phyloP scores from a whole-genome alignment of 805 yeast species.

The Candida hungchunana region DNA sequence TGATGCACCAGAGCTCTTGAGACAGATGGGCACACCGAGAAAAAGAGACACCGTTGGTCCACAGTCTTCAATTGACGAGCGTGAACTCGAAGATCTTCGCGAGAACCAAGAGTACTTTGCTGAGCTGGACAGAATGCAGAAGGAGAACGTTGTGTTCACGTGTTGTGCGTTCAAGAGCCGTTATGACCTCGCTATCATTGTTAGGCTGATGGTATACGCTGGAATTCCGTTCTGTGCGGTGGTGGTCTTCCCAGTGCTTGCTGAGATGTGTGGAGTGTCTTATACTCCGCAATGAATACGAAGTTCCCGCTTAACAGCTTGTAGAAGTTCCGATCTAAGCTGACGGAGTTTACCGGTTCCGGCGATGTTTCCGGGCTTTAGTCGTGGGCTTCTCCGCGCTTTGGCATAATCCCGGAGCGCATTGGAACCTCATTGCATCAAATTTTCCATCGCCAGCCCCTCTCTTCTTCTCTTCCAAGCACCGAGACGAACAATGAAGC shows the following conservation, averaged over 20 bases:
- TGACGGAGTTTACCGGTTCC: no score
- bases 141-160: constrained; percentile 22
- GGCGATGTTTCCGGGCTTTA: no score
- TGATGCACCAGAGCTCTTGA: constrained; percentile 17
- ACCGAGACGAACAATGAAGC: constrained; percentile 14
- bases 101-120: constrained; percentile 15
- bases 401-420: no score
- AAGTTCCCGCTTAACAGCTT: no score
- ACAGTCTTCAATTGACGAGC: constrained; percentile 22
- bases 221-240: constrained; percentile 66
- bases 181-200: constrained; percentile 71
- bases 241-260: constrained; percentile 28
- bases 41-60: constrained; percentile 24
- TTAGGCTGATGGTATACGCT: constrained; percentile 73
- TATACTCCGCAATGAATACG: constrained; percentile 4
- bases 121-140: constrained; percentile 22
- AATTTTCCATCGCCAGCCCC: no score
- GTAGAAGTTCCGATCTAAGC: no score
- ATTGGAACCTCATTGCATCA: no score
- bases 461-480: no score
- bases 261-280: constrained; percentile 13
- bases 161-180: constrained; percentile 55
- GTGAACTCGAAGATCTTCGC: constrained; percentile 22
- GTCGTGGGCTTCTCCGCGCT: no score
- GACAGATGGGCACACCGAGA: constrained; percentile 11